Conservation (phyloP, 1,139 yeast genomes). For the Hemisphaericaspora xylanilytica region DNA sequence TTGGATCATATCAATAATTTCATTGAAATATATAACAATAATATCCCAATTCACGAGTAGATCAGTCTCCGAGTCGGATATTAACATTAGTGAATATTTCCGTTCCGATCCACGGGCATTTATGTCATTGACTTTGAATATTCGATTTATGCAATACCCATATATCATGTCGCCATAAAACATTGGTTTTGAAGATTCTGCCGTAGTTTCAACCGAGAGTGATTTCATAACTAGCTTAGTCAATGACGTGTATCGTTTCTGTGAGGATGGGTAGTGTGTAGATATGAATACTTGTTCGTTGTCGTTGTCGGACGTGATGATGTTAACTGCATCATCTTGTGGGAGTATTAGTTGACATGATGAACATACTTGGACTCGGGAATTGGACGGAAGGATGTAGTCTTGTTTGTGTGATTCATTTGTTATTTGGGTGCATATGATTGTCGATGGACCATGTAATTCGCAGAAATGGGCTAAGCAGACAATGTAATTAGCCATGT, state of each 20-base stretch:
- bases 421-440: constrained; percentile 64
- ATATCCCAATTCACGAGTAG: constrained; percentile 59
- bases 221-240: constrained; percentile 63
- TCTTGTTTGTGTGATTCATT: constrained; percentile 12
- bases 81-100: constrained; percentile 63
- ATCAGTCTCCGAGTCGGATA: constrained; percentile 55
- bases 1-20: constrained; percentile 51
- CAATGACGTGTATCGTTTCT: constrained; percentile 50
- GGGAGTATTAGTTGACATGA: constrained; percentile 59
- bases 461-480: constrained; percentile 84
- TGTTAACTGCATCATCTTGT: constrained; percentile 26
- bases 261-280: constrained; percentile 65
- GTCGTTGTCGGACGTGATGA: constrained; percentile 21
- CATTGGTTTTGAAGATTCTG: constrained; percentile 65
- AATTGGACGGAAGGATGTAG: constrained; percentile 21
- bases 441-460: constrained; percentile 76
- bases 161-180: constrained; percentile 66
- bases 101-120: constrained; percentile 80
- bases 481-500: constrained; percentile 37
- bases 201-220: constrained; percentile 69
- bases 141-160: constrained; percentile 66
- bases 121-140: constrained; percentile 66
- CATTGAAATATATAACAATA: constrained; percentile 49
- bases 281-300: constrained; percentile 27
- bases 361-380: constrained; percentile 51